phyloP scores from a whole-genome alignment of 2,329 filamentous ascomycete genomes.

The Fusarium protoensiforme region DNA sequence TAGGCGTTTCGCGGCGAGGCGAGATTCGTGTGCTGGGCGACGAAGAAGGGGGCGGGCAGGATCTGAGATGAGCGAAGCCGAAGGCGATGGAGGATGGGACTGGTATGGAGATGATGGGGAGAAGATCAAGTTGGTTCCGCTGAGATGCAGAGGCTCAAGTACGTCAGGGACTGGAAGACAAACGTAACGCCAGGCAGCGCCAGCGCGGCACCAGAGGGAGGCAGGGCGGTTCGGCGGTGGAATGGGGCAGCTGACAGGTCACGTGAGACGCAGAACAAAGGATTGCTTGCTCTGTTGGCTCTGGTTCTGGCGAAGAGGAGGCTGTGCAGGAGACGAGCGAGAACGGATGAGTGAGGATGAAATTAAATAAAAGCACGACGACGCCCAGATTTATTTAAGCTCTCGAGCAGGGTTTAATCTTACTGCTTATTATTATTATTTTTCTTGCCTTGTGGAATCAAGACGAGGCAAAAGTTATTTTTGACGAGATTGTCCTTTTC shows the following conservation, averaged over 20 bases:
- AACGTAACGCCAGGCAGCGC: conserved; percentile 45
- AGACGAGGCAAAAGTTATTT: not conserved
- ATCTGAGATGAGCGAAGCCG: conserved; percentile 5
- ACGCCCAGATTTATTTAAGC: not conserved
- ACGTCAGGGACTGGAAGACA: conserved; percentile 49
- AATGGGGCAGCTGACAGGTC: conserved; percentile 43
- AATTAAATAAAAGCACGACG: not conserved
- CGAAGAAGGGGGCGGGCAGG: conserved; percentile 5
- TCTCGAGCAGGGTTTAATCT: not conserved
- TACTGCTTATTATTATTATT: not conserved
- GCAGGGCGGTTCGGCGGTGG: conserved; percentile 25
- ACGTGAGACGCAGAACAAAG: conserved; percentile 41
- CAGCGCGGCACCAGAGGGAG: conserved; percentile 34
- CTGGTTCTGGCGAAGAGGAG: not conserved
- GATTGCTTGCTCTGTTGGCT: not conserved
- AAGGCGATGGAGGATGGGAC: conserved; percentile 32
- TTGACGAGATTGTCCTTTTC: not conserved
- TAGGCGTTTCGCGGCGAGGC: conserved; percentile 15
- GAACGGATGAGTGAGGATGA: not conserved
- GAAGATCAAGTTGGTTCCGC: conserved; percentile 39
- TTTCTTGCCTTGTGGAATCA: not conserved
- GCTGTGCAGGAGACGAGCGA: conserved; percentile 10
- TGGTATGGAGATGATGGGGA: conserved; percentile 42
- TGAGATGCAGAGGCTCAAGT: conserved; percentile 45
- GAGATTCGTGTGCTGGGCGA: conserved; percentile 11